These are phyloP conservation scores for Colletotrichum viniferum DNA, from an alignment of 2,329 filamentous ascomycete species.

Conservation along the genomic window DNA sequence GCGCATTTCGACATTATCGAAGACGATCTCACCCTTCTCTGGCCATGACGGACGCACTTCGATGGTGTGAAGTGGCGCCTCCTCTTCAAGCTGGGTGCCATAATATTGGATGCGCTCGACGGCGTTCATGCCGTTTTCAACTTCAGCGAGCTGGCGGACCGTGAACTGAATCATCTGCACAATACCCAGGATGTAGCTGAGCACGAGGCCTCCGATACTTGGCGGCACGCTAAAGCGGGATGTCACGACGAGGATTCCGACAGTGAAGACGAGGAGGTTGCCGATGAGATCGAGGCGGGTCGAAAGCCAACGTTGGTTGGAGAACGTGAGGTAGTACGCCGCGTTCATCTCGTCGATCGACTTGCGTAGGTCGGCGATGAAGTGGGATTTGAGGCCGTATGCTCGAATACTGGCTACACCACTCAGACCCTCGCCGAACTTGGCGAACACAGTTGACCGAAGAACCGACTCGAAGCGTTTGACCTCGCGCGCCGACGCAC, in stretches of 20 bases:
- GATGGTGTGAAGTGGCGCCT: constrained; percentile 80
- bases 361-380: constrained; percentile 70
- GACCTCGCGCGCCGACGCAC: constrained; percentile 88
- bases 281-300: constrained; percentile 85
- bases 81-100: constrained; percentile 83
- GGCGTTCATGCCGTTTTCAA: constrained; percentile 98
- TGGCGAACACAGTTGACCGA: constrained; percentile 86
- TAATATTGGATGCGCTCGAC: constrained; percentile 93
- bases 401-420: constrained; percentile 87
- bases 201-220: constrained; percentile 83
- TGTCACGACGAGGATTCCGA: constrained; percentile 89
- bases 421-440: constrained; percentile 86
- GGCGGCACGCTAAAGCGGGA: constrained; percentile 85
- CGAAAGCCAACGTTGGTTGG: constrained; percentile 93
- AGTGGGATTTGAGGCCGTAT: constrained; percentile 81
- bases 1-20: constrained; percentile 78
- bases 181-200: constrained; percentile 92
- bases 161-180: constrained; percentile 97
- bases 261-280: constrained; percentile 83
- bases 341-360: constrained; percentile 91
- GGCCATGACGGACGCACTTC: constrained; percentile 82
- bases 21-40: constrained; percentile 80
- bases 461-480: constrained; percentile 93
- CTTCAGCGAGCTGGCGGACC: constrained; percentile 89
- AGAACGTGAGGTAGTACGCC: constrained; percentile 93